Conservation (phyloP, 345 rosid species). For the Carallia pectinifolia region DNA sequence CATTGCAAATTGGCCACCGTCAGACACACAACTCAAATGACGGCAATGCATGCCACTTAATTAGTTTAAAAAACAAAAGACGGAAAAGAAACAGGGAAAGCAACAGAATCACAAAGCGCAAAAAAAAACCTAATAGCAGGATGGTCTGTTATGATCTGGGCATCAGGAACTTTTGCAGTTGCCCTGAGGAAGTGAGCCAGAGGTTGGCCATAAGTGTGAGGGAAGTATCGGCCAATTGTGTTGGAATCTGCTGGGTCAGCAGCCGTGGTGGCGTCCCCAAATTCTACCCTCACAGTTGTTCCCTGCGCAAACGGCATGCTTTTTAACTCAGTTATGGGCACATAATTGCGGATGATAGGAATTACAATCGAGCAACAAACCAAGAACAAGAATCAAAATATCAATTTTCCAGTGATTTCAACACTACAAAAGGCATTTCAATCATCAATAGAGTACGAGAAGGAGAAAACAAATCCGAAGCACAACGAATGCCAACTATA, state of each 20-base stretch:
- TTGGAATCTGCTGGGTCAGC: conserved; percentile 68
- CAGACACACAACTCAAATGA: no score
- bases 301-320: conserved; percentile 51
- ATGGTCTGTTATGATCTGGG: conserved; percentile 86
- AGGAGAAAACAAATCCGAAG: no score
- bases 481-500: no score
- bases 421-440: no score
- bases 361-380: neutral
- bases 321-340: neutral
- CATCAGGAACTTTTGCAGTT: conserved; percentile 82
- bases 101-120: neutral
- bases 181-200: conserved; percentile 94
- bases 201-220: conserved; percentile 83
- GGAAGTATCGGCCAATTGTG: conserved; percentile 61
- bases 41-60: no score
- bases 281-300: conserved; percentile 90
- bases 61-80: neutral
- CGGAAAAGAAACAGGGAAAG: neutral
- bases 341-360: neutral
- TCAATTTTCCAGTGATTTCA: neutral
- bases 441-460: no score
- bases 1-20: no score
- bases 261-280: conserved; percentile 76
- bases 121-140: conserved; percentile 57
- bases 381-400: neutral